Evolutionary conservation across 441 rosid genomes (phyloP).

Genomic region (Adansonia madagascariensis): DNA sequence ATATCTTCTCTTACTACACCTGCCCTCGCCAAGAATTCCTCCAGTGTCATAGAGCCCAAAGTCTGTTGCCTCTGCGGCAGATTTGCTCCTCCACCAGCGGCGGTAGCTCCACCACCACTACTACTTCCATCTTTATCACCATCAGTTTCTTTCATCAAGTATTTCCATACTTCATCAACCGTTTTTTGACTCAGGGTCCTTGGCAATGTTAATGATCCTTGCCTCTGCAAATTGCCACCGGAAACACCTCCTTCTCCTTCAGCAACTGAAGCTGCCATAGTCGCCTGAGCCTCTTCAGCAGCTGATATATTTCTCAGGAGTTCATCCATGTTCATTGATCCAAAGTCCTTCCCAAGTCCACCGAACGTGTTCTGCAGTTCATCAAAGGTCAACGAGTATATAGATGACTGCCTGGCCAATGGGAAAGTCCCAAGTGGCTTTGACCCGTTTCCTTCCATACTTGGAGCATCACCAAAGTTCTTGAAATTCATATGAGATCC

Average conservation of each 20-base stretch:
- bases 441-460: constrained; percentile 33
- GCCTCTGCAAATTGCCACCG: constrained; percentile 61
- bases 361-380: constrained; percentile 64
- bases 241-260: constrained; percentile 35
- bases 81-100: constrained; percentile 23
- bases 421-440: constrained; percentile 34
- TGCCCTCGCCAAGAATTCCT: constrained; percentile 64
- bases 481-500: constrained; percentile 49
- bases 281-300: constrained; percentile 63
- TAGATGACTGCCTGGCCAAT: constrained; percentile 57
- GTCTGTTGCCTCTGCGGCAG: constrained; percentile 60
- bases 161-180: constrained; percentile 75
- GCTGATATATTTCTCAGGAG: constrained; percentile 64
- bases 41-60: constrained; percentile 69
- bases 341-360: constrained; percentile 64
- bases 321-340: constrained; percentile 83
- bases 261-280: constrained; percentile 36
- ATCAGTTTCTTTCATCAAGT: constrained; percentile 48
- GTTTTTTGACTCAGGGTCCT: constrained; percentile 74
- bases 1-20: constrained; percentile 66
- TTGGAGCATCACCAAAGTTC: constrained; percentile 44
- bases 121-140: constrained; percentile 32
- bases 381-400: constrained; percentile 64
- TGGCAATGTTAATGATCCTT: constrained; percentile 70
- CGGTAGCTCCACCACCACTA: constrained; percentile 11